A percentile compares a stretch with the other conserved stretches of the same genome.
Evolutionary conservation across 108 stramenopile species (phyloP).

Genomic region (Nitzschia putrida): DNA sequence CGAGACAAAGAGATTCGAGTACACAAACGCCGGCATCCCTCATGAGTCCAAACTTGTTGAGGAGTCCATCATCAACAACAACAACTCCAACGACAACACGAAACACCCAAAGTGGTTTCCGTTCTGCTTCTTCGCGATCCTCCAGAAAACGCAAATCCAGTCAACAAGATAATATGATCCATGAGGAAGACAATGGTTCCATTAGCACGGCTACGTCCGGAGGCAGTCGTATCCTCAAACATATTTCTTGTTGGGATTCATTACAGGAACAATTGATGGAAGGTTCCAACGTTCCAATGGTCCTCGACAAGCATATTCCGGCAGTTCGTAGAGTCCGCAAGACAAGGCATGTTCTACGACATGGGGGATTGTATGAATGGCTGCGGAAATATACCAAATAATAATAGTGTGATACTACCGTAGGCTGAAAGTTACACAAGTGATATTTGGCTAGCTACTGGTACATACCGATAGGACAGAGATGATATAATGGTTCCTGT

Average conservation of each 20-base stretch:
- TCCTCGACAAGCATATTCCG: neutral
- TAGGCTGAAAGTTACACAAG: neutral
- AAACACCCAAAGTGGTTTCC: neutral
- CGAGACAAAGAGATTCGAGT: slow-evolving; percentile 3
- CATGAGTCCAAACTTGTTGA: neutral
- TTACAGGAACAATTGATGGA: neutral
- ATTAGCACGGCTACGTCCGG: neutral
- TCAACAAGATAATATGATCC: neutral
- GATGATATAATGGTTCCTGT: neutral
- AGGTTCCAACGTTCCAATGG: neutral
- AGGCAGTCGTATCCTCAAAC: neutral
- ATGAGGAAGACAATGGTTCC: neutral
- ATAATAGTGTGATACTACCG: neutral
- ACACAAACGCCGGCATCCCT: neutral
- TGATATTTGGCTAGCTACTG: neutral
- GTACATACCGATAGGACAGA: neutral
- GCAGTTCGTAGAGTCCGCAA: too few species aligned
- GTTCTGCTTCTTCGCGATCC: neutral
- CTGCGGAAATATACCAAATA: neutral
- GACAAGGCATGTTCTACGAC: neutral
- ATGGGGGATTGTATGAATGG: slow-evolving; percentile 11
- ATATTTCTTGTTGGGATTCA: slow-evolving; percentile 1
- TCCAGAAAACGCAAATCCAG: neutral
- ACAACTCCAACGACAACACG: neutral
- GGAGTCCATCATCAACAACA: neutral